Base-by-base conservation (phyloP, 2,329 filamentous ascomycete species). In the Metarhizium brunneum region DNA sequence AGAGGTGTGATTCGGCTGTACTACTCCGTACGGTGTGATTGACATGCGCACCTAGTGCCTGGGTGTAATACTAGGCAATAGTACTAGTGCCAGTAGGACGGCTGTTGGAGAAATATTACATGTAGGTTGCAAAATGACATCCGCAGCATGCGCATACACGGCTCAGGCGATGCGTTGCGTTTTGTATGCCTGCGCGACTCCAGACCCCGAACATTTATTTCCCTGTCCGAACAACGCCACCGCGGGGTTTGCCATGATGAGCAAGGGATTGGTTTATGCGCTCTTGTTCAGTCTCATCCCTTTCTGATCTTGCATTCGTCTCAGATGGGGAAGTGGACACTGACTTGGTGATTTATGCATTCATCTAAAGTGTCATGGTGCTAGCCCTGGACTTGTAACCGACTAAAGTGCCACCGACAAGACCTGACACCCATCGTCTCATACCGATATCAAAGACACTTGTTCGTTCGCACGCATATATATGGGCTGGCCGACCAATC, bases 371-470 rank as follows among this genome's bases (percentile, higher is more conserved):
- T 16, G 29, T 52, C 40, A 30, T 42, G 48, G 49, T 47, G 10
- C 4, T 20, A 35, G 25, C 35, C 42, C 32, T 48, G 25, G 40
- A 29, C 47, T 49, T 55, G 54, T 55, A 55, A 55, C 54, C 40
- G 29, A 35, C 40, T 52, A 55, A 13, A 18, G 14, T 38, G 32
- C 49, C 42, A 10, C 6, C 14, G 29, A 7, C 10, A 6, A 30
- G 14, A 42, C 52, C 54, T 55, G 54, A 55, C 52, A 55, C 54
- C 48, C 14, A 13, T 55, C 20, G 25, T 48, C 45, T 16, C 7
- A 13, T 16, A 30, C 30, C 8, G 45, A 14, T 29, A 40, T 30
- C 16, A 29, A n/a, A 13, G 20, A 18, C 6, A 16, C 18, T 6
- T n/a, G 32, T 35, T 48, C 43, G 18, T 48, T 16, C 11, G 14